Evolutionary conservation across 2,329 filamentous ascomycete genomes (phyloP).

Genomic region (Phialophora macrospora): DNA sequence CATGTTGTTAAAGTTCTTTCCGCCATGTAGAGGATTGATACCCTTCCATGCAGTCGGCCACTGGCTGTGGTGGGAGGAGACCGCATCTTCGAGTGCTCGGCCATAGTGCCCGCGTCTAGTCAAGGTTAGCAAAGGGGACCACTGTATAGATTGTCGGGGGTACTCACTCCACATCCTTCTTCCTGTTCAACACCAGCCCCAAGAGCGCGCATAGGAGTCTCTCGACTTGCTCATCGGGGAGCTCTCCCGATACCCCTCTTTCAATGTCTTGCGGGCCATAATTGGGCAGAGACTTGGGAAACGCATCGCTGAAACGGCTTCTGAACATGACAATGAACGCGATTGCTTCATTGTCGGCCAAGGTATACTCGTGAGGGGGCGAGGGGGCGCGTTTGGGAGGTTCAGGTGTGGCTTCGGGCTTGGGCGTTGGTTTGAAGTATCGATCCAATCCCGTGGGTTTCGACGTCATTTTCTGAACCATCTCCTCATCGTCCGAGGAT

Average conservation of each 20-base stretch:
- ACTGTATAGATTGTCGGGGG: not conserved
- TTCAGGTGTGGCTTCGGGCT: constrained; percentile 60
- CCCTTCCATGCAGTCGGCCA: constrained; percentile 86
- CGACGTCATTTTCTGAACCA: constrained; percentile 46
- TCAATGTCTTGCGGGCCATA: constrained; percentile 97
- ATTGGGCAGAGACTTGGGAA: constrained; percentile 83
- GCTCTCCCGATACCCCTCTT: constrained; percentile 74
- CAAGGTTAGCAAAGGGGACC: constrained; percentile 18
- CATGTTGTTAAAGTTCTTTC: constrained; percentile 82
- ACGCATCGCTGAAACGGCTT: constrained; percentile 86
- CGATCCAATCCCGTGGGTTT: constrained; percentile 51
- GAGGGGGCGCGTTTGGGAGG: constrained; percentile 81
- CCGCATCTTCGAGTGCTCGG: constrained; percentile 90
- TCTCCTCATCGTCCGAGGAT: constrained; percentile 62
- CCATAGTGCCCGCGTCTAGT: constrained; percentile 86
- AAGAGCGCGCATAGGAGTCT: constrained; percentile 87
- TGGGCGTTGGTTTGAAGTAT: constrained; percentile 52
- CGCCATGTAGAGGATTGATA: constrained; percentile 80
- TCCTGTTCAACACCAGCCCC: constrained; percentile 87
- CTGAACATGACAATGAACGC: constrained; percentile 99
- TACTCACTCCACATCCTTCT: constrained; percentile 96
- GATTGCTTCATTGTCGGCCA: constrained; percentile 90
- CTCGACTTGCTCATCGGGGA: constrained; percentile 84
- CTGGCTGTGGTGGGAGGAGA: constrained; percentile 81
- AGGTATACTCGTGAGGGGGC: constrained; percentile 84